phyloP scores from a whole-genome alignment of 768 basidiomycete species.

The Xerocomellus amylosporus region DNA sequence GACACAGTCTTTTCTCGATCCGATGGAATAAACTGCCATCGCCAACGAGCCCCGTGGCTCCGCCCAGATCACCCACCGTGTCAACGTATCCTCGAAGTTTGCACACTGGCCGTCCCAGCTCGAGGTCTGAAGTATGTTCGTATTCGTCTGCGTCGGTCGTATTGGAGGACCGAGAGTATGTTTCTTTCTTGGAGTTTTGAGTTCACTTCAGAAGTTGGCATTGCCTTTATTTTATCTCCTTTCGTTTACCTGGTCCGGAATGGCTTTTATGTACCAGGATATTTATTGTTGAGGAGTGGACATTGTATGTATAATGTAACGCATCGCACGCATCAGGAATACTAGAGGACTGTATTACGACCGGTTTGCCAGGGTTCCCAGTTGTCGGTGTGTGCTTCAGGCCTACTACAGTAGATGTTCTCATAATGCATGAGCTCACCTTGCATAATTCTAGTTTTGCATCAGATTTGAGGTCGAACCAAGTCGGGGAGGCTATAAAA shows the following conservation, averaged over 20 bases:
- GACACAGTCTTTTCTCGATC: not conserved
- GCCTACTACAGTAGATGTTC: too few relatives aligned
- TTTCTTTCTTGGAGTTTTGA: conserved; percentile 28
- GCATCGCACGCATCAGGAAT: not conserved
- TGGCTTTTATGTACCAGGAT: not conserved
- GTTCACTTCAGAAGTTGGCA: not conserved
- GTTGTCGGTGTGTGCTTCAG: too few relatives aligned
- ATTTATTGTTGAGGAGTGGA: not conserved
- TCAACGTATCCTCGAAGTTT: not conserved
- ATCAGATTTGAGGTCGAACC: too few relatives aligned
- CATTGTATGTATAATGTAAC: not conserved
- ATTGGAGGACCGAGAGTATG: conserved; percentile 20
- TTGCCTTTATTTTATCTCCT: not conserved
- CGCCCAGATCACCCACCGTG: not conserved
- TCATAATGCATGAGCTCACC: too few relatives aligned
- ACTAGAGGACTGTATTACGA: not conserved
- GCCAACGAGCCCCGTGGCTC: not conserved
- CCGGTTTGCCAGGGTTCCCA: not conserved
- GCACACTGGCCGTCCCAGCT: not conserved
- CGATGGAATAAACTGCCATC: not conserved
- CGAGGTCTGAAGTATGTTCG: not conserved
- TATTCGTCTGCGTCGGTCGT: not conserved
- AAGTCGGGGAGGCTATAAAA: too few relatives aligned
- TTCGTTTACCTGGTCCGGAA: not conserved
- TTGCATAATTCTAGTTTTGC: too few relatives aligned